A percentile compares a stretch with the other conserved stretches of the same genome.
These are phyloP conservation scores for Backusella parvicylindrica DNA, from an alignment of 192 early-diverging fungal species.

Conservation along the genomic window DNA sequence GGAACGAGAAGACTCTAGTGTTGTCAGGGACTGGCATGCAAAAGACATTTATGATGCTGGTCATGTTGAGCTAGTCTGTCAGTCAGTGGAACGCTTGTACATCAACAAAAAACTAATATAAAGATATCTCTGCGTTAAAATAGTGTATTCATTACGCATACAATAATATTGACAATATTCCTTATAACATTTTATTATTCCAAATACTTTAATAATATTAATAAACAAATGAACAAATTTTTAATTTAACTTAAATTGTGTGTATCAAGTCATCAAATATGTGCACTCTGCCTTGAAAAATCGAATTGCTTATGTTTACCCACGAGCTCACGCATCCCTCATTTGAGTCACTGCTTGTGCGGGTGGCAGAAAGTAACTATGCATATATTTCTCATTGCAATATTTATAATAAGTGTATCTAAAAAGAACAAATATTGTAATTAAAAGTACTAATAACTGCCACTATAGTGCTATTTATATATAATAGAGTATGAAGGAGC, in stretches of 20 bases:
- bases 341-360: no score
- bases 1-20: background rate
- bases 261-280: background rate
- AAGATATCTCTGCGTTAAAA: background rate
- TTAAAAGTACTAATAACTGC: no score
- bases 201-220: background rate
- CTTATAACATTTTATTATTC: background rate
- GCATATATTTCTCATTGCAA: no score
- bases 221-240: background rate
- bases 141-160: background rate
- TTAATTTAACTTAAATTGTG: background rate
- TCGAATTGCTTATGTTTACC: no score
- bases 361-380: no score
- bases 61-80: background rate
- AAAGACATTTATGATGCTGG: background rate
- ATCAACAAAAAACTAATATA: conserved; percentile 1
- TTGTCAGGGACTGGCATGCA: background rate
- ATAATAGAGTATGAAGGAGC: no score
- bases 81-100: background rate
- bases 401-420: no score
- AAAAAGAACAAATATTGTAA: no score
- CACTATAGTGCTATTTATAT: no score
- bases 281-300: background rate
- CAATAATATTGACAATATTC: background rate
- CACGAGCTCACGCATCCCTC: no score